phyloP scores from a whole-genome alignment of 306 rosid species.

The Ammopiptanthus mongolicus region DNA sequence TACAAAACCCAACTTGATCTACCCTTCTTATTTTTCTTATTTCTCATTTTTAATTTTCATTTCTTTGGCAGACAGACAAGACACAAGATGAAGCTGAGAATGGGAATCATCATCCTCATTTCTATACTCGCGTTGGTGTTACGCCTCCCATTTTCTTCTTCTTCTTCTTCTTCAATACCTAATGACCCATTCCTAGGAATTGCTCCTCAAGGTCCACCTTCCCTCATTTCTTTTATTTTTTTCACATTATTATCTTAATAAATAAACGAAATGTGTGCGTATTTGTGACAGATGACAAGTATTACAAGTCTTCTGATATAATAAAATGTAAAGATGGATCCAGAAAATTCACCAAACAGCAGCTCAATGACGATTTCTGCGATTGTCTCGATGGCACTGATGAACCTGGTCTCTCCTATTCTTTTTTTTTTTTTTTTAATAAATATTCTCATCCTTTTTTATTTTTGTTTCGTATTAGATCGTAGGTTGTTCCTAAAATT shows the following conservation, averaged over 20 bases:
- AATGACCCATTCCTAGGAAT: conserved; percentile 56
- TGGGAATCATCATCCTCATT: conserved; percentile 20
- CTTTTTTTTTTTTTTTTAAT: not conserved
- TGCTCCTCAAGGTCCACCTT: conserved; percentile 63
- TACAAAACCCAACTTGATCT: conserved; percentile 9
- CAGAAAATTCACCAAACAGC: conserved; percentile 59
- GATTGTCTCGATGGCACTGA: conserved; percentile 95
- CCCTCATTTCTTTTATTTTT: not conserved
- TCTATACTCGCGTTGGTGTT: not conserved
- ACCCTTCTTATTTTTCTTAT: not conserved
- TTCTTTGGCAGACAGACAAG: not conserved
- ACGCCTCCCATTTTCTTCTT: conserved; percentile 38
- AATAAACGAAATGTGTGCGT: not conserved
- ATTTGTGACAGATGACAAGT: conserved; percentile 53
- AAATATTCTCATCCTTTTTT: not conserved
- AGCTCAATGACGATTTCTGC: conserved; percentile 92
- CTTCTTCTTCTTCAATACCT: conserved; percentile 46
- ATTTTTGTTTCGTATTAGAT: conserved; percentile 7
- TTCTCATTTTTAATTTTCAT: not conserved
- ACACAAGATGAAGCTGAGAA: conserved; percentile 28
- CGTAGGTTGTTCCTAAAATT: not conserved
- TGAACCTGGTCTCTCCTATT: conserved; percentile 70
- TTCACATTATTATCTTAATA: not conserved
- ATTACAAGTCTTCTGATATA: conserved; percentile 64
- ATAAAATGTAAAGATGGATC: conserved; percentile 83